Percentiles rank a stretch among this genome's conserved stretches.
These are phyloP conservation scores for Geranomyces michiganensis DNA, from an alignment of 192 early-diverging fungal species.

Conservation along the genomic window DNA sequence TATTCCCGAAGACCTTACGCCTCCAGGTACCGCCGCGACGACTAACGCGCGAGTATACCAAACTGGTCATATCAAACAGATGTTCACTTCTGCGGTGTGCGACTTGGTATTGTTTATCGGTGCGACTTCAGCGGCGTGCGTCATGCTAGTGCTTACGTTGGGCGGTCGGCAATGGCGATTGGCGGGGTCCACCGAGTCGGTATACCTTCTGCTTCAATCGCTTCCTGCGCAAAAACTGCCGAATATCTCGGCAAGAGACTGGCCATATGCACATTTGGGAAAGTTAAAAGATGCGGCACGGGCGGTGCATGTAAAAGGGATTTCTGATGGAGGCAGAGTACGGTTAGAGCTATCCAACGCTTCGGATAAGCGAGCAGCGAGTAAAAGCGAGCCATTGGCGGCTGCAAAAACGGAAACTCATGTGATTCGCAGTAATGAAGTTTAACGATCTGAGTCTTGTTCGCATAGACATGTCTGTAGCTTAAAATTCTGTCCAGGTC, in stretches of 20 bases:
- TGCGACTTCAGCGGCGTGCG: neutral
- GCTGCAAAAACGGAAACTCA: too few species aligned
- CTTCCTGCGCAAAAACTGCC: neutral
- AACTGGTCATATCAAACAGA: neutral
- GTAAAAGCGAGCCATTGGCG: too few species aligned
- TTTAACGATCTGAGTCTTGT: too few species aligned
- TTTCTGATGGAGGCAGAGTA: neutral
- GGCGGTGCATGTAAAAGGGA: neutral
- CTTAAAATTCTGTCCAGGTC: too few species aligned
- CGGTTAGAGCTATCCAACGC: neutral
- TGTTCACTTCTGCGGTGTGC: slow-evolving; percentile 5
- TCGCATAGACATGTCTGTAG: too few species aligned
- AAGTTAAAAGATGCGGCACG: neutral
- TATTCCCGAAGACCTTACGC: too few species aligned
- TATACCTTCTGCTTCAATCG: neutral
- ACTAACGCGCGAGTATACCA: too few species aligned
- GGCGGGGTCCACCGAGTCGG: neutral
- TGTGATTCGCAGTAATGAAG: too few species aligned
- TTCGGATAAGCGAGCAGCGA: too few species aligned
- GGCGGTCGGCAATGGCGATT: neutral
- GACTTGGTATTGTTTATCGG: slow-evolving; percentile 2
- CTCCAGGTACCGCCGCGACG: too few species aligned
- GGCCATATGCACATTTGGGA: neutral
- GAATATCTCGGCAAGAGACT: neutral
- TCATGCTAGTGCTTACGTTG: neutral